These are phyloP conservation scores for Rhizopus arrhizus DNA, from an alignment of 371 early-diverging fungal species.

Conservation along the genomic window DNA sequence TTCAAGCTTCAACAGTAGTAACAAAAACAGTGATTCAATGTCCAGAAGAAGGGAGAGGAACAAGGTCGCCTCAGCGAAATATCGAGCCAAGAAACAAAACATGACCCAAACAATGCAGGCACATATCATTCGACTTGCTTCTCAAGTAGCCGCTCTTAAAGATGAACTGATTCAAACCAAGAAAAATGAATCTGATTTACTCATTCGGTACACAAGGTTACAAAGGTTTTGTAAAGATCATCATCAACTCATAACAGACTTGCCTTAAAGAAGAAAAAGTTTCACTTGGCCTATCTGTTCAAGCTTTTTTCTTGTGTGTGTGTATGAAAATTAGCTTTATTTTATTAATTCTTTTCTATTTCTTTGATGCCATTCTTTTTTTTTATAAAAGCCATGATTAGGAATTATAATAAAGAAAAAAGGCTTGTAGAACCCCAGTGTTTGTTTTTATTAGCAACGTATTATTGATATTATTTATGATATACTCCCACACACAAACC, in stretches of 20 bases:
- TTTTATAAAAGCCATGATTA: too few relatives aligned
- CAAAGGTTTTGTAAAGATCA: not conserved
- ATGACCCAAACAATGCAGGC: constrained; percentile 26
- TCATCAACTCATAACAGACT: not conserved
- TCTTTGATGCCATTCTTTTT: too few relatives aligned
- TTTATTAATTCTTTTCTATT: too few relatives aligned
- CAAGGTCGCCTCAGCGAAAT: constrained; percentile 68
- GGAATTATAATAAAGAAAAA: too few relatives aligned
- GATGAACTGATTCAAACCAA: constrained; percentile 11
- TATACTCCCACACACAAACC: too few relatives aligned
- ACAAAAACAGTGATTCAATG: constrained; percentile 3
- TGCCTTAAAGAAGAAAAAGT: too few relatives aligned
- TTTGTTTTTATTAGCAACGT: too few relatives aligned
- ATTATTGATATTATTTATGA: too few relatives aligned
- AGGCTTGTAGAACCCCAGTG: too few relatives aligned
- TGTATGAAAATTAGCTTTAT: too few relatives aligned
- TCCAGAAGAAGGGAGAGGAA: constrained; percentile 57
- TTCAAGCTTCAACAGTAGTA: not conserved
- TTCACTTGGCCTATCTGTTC: too few relatives aligned
- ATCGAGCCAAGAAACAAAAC: constrained; percentile 60
- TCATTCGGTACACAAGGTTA: constrained; percentile 13
- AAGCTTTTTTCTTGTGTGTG: too few relatives aligned
- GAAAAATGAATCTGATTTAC: constrained; percentile 12
- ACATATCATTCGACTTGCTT: constrained; percentile 27
- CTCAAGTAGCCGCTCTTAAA: constrained; percentile 17